Conservation (phyloP, 129 eudicot genomes). For the Flaveria sonorensis region DNA sequence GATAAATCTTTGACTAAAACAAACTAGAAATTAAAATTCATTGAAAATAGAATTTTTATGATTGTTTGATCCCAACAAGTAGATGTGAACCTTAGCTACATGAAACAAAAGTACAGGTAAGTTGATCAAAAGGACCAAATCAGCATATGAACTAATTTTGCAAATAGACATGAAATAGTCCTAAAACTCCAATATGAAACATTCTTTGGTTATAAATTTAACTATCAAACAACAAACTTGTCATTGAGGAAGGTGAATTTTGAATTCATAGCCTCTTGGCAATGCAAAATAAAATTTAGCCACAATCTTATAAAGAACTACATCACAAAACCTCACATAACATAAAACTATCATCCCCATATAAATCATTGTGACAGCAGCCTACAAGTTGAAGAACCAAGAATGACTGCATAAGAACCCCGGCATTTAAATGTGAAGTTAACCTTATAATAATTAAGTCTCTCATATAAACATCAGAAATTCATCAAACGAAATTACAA, state of each 20-base stretch:
- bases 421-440: not conserved
- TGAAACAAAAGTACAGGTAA: not conserved
- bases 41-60: not conserved
- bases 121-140: not conserved
- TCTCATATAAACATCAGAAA: constrained; percentile 7
- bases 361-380: not conserved
- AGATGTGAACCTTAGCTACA: constrained; percentile 3
- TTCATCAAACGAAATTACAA: not conserved
- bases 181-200: not conserved
- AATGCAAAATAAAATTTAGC: not conserved
- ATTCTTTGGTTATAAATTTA: not conserved
- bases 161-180: not conserved
- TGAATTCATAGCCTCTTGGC: not conserved
- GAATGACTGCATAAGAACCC: not conserved
- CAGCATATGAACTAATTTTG: not conserved
- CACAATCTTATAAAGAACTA: not conserved
- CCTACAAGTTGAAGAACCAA: constrained; percentile 16
- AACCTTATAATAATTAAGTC: not conserved
- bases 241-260: not conserved
- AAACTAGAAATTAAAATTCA: not conserved
- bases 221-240: not conserved
- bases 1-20: not conserved
- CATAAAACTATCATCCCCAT: not conserved
- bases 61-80: not conserved
- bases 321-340: not conserved